These are phyloP conservation scores for Apiotrichum veenhuisii DNA, from an alignment of 1,284 basidiomycete species.

Conservation along the genomic window DNA sequence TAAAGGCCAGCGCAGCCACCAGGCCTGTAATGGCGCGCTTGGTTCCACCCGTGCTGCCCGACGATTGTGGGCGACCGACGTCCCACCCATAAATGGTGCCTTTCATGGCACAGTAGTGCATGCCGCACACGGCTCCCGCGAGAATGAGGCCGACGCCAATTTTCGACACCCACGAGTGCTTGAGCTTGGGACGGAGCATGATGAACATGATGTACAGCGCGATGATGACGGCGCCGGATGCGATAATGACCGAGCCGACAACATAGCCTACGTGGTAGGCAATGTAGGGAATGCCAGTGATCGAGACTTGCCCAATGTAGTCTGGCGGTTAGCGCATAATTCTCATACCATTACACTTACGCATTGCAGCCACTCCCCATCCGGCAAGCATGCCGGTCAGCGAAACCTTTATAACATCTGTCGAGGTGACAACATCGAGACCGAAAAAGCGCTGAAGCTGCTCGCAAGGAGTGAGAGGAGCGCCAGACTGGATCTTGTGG, in stretches of 20 bases:
- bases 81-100: slow-evolving; percentile 46
- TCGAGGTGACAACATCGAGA: slow-evolving; percentile 46
- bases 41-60: slow-evolving; percentile 12
- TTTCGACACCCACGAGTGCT: slow-evolving; percentile 51
- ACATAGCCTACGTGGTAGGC: slow-evolving; percentile 47
- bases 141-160: slow-evolving; percentile 49
- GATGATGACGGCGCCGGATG: slow-evolving; percentile 48
- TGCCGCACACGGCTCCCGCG: slow-evolving; percentile 46
- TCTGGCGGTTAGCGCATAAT: slow-evolving; percentile 32
- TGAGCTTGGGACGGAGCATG: slow-evolving; percentile 52
- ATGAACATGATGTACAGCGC: slow-evolving; percentile 54
- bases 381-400: slow-evolving; percentile 50
- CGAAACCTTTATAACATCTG: slow-evolving; percentile 48
- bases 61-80: not conserved
- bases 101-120: slow-evolving; percentile 49
- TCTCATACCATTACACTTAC: slow-evolving; percentile 33
- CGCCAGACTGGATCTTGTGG: slow-evolving; percentile 13
- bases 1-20: slow-evolving; percentile 49
- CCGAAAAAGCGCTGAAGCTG: slow-evolving; percentile 36
- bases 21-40: slow-evolving; percentile 49
- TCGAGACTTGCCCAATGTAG: slow-evolving; percentile 53
- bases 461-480: slow-evolving; percentile 13
- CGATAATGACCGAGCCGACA: slow-evolving; percentile 50
- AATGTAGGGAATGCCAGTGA: slow-evolving; percentile 49
- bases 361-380: slow-evolving; percentile 52